These are phyloP conservation scores for Solanum aculeatissimum DNA, from an alignment of 305 asterid genomes.

Conservation along the genomic window DNA sequence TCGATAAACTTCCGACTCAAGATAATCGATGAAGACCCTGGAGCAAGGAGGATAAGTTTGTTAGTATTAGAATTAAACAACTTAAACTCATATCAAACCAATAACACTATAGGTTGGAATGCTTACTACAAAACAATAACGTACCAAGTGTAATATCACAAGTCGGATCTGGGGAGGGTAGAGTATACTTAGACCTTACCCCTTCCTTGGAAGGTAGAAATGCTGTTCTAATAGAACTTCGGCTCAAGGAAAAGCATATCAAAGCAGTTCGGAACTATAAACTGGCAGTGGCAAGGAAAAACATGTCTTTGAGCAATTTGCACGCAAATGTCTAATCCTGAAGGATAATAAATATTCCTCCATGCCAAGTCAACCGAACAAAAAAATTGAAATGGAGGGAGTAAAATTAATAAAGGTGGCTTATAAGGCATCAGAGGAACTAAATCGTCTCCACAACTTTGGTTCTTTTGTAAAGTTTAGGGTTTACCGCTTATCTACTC, in stretches of 20 bases:
- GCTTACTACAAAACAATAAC: neutral
- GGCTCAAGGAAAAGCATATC: no score
- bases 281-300: neutral
- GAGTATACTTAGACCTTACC: no score
- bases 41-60: neutral
- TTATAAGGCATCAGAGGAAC: neutral
- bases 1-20: conserved; percentile 72
- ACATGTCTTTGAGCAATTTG: neutral
- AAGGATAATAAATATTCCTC: neutral
- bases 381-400: no score
- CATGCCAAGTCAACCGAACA: no score
- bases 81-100: neutral
- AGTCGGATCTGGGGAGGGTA: no score
- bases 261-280: neutral
- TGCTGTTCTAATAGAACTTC: no score
- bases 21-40: conserved; percentile 61
- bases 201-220: no score
- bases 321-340: neutral
- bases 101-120: neutral
- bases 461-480: neutral
- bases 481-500: neutral
- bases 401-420: neutral
- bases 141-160: no score
- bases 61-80: neutral
- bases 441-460: neutral